Base-by-base conservation (phyloP, 805 yeast genomes). In the Grigorovia transvaalensis region DNA sequence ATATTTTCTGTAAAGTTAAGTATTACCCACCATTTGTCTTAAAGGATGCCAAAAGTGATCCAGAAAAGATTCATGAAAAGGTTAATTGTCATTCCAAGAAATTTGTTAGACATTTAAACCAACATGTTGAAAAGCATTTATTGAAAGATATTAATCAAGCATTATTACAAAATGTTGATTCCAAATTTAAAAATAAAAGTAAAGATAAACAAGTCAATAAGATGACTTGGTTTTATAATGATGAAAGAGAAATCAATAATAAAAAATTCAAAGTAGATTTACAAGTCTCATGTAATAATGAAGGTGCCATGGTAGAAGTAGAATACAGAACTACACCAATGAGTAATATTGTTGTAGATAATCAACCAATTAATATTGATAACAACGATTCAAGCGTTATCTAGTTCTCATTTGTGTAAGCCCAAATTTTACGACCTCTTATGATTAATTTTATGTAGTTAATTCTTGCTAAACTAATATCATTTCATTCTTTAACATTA, bases 21-120 rank as follows among this genome's bases (percentile, higher is more conserved):
- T 85, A 85, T 67, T 74, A 79, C 61, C 93, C 93, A 19, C 91
- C 91, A 49, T 85, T 85, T 63, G 78, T 85, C 47, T 57, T 83
- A 65, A 76, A 77, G 56, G 84, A 80, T 52, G 77, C 82, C 54
- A 86, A 82, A 57, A 79, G 81, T 52, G 81, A 84, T 61, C 79
- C 81, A 53, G 89, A 84, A 50, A 83, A 81, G 63, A 78, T 84
- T 55, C 82, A 84, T 65, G 83, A 84, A 33, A 79, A 85, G 45
- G 81, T 79, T 74, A 84, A 84, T 68, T 80, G 84, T 55, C 80
- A 84, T 64, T 81, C 83, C 52, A 78, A 80, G 59, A 84, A 84
- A 67, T 85, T 83, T 63, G 80, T 79, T 54, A 75, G 91, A 64
- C 84, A 84, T 66, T 74, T 85, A 65, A 84, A 81, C 60, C 91